Base-by-base conservation (phyloP, 805 yeast species). In the Nakazawaea ambrosiae region DNA sequence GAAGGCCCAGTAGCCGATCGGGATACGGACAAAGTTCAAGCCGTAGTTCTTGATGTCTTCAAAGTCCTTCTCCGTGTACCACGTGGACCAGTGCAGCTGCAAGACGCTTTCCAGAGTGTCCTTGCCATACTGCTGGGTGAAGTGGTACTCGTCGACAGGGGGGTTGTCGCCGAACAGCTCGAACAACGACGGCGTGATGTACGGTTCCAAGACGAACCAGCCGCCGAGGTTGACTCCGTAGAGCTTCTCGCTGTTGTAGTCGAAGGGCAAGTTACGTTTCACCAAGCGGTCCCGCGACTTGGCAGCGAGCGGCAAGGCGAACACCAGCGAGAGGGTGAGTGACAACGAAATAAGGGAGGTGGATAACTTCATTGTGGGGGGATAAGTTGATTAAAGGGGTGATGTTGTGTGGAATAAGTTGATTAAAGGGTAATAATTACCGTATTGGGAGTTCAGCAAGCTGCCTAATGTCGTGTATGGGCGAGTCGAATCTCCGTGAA, bases 1-100 rank as follows among this genome's bases (percentile, higher is more conserved):
- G 59, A 78, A 79, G 1, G 89, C 85, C 92, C 94, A 84, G 54
- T 83, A 83, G 2, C 90, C 90, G 34, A 82, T 70, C 1, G 92
- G 92, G 26, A 84, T 68, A 34, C 92, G 61, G n/a, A 82, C 86
- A 51, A 79, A 63, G 49, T 81, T 79, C 44, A 81, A 68, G 0
- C 86, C 87, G 47, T 60, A 62, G 3, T 49, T 49, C 36, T 63
- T 63, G 22, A 79, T 78, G 27, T 63, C 60, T 20, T 54, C 48
- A 44, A 81, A 75, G 54, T 81, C 87, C 3, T 61, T 51, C 47
- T 78, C 84, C 6, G 68, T 72, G 42, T 74, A 72, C 67, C 75
- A 79, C 0, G 74, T 55, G 4, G 62, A 56, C 78, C 80, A 80
- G 51, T 81, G 88, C 1, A 53, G 36, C 25, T 61, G 54, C 39